Evolutionary conservation across 345 rosid genomes (phyloP).

Genomic region (Citrus australasica): DNA sequence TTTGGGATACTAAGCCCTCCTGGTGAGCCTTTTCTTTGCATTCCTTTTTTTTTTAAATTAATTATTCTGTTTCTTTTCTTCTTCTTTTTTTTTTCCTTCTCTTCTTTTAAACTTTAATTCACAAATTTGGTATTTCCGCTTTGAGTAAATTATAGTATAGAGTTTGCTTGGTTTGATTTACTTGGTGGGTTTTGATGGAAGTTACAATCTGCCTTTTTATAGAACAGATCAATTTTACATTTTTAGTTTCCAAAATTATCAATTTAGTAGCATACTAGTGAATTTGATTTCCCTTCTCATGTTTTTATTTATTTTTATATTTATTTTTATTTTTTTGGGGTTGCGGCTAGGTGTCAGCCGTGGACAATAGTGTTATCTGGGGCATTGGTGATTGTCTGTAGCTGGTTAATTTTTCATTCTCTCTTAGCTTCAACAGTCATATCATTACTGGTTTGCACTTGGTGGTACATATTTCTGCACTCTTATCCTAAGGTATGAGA

Average conservation of each 20-base stretch:
- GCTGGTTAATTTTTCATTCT: conserved; percentile 74
- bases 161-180: neutral
- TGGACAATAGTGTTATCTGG: conserved; percentile 89
- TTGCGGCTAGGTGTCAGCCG: conserved; percentile 79
- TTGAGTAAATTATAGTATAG: neutral
- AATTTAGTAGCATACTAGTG: neutral
- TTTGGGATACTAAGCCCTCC: conserved; percentile 98
- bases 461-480: conserved; percentile 92
- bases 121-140: neutral
- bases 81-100: too few relatives aligned
- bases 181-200: neutral
- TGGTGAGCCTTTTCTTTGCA: conserved; percentile 40
- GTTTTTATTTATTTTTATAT: too few relatives aligned
- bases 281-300: neutral
- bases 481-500: conserved; percentile 77
- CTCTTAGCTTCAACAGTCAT: conserved; percentile 45
- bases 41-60: neutral
- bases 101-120: neutral
- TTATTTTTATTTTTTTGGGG: neutral
- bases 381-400: conserved; percentile 42
- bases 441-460: conserved; percentile 39
- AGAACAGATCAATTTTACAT: neutral
- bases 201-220: neutral
- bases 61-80: neutral
- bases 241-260: neutral